These are phyloP conservation scores for Xerocomellus dryophilus DNA, from an alignment of 768 basidiomycete genomes.

Conservation along the genomic window DNA sequence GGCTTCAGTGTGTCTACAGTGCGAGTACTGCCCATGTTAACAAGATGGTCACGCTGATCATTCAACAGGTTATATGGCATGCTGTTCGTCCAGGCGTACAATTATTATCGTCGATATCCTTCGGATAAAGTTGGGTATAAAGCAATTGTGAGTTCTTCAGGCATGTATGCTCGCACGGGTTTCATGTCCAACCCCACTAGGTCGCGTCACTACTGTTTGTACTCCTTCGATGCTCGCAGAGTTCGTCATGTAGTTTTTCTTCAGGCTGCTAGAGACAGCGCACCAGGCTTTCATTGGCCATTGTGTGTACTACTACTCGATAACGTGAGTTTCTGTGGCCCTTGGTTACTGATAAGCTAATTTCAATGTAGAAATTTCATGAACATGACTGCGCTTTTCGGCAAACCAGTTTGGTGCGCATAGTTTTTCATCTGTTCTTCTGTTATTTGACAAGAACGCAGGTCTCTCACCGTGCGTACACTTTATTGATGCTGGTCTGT, in stretches of 20 bases:
- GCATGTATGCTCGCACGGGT: background rate
- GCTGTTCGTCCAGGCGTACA: conserved; percentile 50
- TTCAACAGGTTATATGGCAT: conserved; percentile 48
- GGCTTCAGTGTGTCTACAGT: conserved; percentile 52
- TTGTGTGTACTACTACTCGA: conserved; percentile 50
- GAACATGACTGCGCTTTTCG: conserved; percentile 35
- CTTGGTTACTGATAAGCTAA: conserved; percentile 1
- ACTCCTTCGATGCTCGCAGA: background rate
- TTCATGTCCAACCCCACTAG: conserved; percentile 15
- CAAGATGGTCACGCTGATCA: conserved; percentile 18
- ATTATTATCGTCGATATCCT: conserved; percentile 55
- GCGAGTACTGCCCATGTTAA: conserved; percentile 17
- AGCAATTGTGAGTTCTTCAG: conserved; percentile 42
- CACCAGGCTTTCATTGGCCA: conserved; percentile 54
- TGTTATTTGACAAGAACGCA: conserved; percentile 26
- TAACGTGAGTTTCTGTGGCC: conserved; percentile 41
- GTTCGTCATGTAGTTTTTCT: background rate
- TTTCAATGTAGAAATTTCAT: conserved; percentile 38
- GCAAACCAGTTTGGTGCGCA: conserved; percentile 45
- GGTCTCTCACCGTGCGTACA: conserved; percentile 48
- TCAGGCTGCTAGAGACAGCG: conserved; percentile 44
- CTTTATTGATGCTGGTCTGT: conserved; percentile 6
- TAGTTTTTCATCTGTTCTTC: background rate
- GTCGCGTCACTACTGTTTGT: conserved; percentile 35
- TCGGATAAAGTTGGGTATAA: conserved; percentile 52